Base-by-base conservation (phyloP, 129 eudicot species). In the Flaveria sonorensis region DNA sequence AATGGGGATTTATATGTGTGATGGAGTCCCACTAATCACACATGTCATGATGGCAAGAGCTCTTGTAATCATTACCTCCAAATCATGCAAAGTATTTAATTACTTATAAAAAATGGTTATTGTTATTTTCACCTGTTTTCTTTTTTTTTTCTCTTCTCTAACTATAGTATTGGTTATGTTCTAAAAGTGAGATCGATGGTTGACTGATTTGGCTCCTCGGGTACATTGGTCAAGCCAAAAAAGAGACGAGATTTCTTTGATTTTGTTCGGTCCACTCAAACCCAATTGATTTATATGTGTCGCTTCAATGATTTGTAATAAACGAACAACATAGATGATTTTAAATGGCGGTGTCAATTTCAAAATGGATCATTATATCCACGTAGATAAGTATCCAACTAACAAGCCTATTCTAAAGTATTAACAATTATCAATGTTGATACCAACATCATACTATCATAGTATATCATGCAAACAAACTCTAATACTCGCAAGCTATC, bases 21-120 rank as follows among this genome's bases (percentile, higher is more conserved):
- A 19, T 50, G 19, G 32, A 15, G 68, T 39, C 77, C 77, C 67
- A 73, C 77, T 73, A 73, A 73, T 57, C 77, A 53, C 52, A 72
- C 15, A n/a, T 74, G 40, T 26, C 59, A 59, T 74, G 79, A 60
- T 56, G 61, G 46, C 60, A 74, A 8, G 60, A 74, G 14, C 32
- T 45, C 18, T 24, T 6, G 13, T 74, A 30, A 42, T 74, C 79
- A 74, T 74, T 36, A 19, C 51, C 10, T 10, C 20, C 66, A 52
- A 53, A 55, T 51, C 53, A 36, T 53, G 67, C 13, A 19, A 72
- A 18, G 3, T 72, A 72, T n/a, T 6, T 36, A 32, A 18, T 55
- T 19, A 23, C 6, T 72, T 19, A 7, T 21, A 19, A 72, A 10
- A 9, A 52, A 32, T 55, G 11, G 30, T 55, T 72, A 19, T 72